These are phyloP conservation scores for Fusarium sarcochroum DNA, from an alignment of 2,329 filamentous ascomycete genomes.

Conservation along the genomic window DNA sequence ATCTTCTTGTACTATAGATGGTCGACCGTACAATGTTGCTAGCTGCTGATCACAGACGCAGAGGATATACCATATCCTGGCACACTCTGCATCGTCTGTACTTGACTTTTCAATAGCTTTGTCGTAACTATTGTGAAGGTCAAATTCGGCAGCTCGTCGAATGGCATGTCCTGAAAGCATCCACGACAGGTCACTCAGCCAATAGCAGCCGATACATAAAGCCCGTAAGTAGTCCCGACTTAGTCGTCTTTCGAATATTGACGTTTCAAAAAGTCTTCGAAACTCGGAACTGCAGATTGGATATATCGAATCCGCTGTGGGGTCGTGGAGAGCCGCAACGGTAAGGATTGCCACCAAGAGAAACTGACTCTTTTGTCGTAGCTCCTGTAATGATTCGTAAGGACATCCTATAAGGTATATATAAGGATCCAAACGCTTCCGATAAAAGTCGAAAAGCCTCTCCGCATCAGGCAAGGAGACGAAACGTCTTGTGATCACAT, in stretches of 20 bases:
- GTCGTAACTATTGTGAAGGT: conserved; percentile 57
- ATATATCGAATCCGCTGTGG: conserved; percentile 64
- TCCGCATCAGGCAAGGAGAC: conserved; percentile 63
- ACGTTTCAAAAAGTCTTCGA: conserved; percentile 64
- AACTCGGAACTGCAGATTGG: conserved; percentile 68
- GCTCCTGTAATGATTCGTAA: conserved; percentile 62
- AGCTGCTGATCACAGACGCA: conserved; percentile 73
- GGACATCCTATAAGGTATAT: conserved; percentile 65
- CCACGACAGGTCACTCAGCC: conserved; percentile 73
- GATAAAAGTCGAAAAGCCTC: conserved; percentile 64
- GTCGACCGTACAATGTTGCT: conserved; percentile 71
- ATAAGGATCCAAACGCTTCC: conserved; percentile 63
- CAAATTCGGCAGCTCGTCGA: conserved; percentile 61
- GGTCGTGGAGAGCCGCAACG: conserved; percentile 70
- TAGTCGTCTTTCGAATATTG: conserved; percentile 53
- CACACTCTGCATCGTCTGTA: conserved; percentile 60
- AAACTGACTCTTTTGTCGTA: conserved; percentile 68
- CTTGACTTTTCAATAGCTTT: conserved; percentile 53
- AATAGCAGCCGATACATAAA: conserved; percentile 72
- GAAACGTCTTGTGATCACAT: conserved; percentile 55
- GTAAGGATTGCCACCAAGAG: conserved; percentile 69
- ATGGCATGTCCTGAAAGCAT: conserved; percentile 69
- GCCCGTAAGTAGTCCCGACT: conserved; percentile 68
- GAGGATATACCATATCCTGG: conserved; percentile 71
- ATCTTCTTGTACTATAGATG: conserved; percentile 70